Percentiles rank a stretch among this genome's conserved stretches.
phyloP scores from a whole-genome alignment of 257 asterid species.

The Echites panduratus region DNA sequence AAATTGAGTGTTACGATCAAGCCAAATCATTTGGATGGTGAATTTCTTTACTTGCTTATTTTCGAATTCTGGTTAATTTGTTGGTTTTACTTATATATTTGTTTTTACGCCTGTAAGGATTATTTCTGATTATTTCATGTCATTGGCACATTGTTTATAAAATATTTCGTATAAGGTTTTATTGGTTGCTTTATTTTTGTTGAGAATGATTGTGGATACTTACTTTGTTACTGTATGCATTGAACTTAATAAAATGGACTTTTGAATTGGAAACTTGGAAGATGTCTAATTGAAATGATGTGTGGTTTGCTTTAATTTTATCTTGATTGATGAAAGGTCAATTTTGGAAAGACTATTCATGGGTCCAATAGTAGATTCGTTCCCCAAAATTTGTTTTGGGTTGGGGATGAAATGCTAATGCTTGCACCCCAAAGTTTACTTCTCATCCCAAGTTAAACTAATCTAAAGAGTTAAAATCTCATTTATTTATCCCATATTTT shows the following conservation, averaged over 20 bases:
- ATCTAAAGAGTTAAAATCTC: neutral
- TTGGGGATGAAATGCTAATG: neutral
- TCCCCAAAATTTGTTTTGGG: neutral
- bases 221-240: neutral
- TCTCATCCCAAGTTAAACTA: neutral
- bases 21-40: neutral
- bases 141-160: neutral
- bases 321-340: neutral
- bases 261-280: neutral
- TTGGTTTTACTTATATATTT: neutral
- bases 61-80: neutral
- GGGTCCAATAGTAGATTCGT: neutral
- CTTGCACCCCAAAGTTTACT: neutral
- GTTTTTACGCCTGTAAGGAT: neutral
- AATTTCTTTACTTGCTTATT: neutral
- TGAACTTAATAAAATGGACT: neutral
- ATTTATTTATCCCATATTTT: no score
- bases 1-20: neutral
- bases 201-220: neutral
- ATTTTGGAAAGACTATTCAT: neutral
- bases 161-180: neutral
- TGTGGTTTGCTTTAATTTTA: neutral
- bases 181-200: neutral
- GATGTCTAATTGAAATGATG: neutral
- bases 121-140: neutral